Evolutionary conservation across 208 protist genomes (phyloP).

Genomic region (Jaenimonas drosophilae): DNA sequence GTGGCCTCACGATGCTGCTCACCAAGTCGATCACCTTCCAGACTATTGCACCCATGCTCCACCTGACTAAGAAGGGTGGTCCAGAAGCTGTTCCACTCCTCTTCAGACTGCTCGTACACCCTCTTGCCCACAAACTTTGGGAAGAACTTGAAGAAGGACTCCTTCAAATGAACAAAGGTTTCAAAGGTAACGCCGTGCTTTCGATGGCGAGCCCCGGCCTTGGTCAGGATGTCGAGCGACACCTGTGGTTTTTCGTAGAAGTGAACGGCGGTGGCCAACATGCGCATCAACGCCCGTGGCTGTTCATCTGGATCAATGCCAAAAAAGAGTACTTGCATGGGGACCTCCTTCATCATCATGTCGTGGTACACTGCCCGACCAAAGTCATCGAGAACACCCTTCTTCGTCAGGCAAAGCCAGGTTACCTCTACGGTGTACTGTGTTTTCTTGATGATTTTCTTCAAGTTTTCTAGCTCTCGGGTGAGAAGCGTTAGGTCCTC

Average conservation of each 20-base stretch:
- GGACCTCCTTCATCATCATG: constrained; percentile 31
- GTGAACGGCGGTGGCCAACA: constrained; percentile 56
- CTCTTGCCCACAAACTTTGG: constrained; percentile 52
- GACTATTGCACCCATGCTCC: constrained; percentile 31
- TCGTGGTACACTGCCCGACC: constrained; percentile 51
- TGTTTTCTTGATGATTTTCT: constrained; percentile 32
- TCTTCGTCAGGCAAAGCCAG: constrained; percentile 50
- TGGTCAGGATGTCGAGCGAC: constrained; percentile 44
- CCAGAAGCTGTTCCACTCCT: constrained; percentile 70
- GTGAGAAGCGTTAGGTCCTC: constrained; percentile 46
- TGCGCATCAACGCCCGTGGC: constrained; percentile 35
- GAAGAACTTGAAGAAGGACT: constrained; percentile 64
- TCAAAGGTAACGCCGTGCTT: constrained; percentile 46
- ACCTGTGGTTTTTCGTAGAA: constrained; percentile 55
- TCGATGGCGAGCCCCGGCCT: constrained; percentile 50
- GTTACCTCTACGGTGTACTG: constrained; percentile 50
- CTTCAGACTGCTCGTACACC: constrained; percentile 33
- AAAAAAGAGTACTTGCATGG: constrained; percentile 46
- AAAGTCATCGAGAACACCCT: constrained; percentile 39
- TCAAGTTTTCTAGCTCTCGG: constrained; percentile 49
- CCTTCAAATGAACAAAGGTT: constrained; percentile 38
- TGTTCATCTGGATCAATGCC: constrained; percentile 54
- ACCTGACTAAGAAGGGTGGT: constrained; percentile 32
- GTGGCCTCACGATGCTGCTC: constrained; percentile 27
- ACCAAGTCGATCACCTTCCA: constrained; percentile 43